These are phyloP conservation scores for Rhipidocladum racemiflorum DNA, from an alignment of 176 grass and related monocot species.

Conservation along the genomic window DNA sequence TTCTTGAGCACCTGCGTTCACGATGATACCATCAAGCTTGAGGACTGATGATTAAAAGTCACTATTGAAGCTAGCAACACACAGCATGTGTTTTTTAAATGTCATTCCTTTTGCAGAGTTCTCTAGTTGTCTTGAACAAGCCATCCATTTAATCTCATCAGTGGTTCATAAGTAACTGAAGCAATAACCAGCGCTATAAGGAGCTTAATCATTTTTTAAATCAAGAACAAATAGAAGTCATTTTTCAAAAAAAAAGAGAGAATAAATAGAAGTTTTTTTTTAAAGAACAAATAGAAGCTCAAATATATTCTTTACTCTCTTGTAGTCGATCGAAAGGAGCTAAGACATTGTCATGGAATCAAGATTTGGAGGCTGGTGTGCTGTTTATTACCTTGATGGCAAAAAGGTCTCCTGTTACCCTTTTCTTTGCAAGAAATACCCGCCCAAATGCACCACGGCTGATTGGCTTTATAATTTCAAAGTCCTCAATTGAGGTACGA, in stretches of 20 bases:
- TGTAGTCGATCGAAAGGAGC: not conserved
- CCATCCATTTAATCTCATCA: not conserved
- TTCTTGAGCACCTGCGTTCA: slow-evolving; percentile 72
- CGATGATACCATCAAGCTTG: slow-evolving; percentile 1
- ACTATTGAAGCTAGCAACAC: not conserved
- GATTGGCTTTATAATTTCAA: slow-evolving; percentile 98
- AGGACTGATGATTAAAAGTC: not conserved
- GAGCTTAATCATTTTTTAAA: not conserved
- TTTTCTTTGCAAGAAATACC: slow-evolving; percentile 95
- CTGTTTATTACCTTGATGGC: slow-evolving; percentile 72
- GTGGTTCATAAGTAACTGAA: not conserved
- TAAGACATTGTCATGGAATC: not conserved
- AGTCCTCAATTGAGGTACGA: slow-evolving; percentile 92
- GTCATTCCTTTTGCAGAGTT: not conserved
- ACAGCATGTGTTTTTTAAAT: not conserved
- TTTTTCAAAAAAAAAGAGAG: not conserved
- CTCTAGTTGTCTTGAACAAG: not conserved
- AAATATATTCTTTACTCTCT: not conserved
- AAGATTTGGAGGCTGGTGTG: not conserved
- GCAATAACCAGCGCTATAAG: not conserved
- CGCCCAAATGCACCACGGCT: slow-evolving; percentile 86
- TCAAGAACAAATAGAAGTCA: not conserved
- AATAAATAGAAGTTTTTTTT: not conserved
- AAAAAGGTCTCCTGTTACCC: slow-evolving; percentile 87
- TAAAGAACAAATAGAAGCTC: not conserved